These are phyloP conservation scores for Ochetophila trinervis DNA, from an alignment of 306 rosid species.

Conservation along the genomic window DNA sequence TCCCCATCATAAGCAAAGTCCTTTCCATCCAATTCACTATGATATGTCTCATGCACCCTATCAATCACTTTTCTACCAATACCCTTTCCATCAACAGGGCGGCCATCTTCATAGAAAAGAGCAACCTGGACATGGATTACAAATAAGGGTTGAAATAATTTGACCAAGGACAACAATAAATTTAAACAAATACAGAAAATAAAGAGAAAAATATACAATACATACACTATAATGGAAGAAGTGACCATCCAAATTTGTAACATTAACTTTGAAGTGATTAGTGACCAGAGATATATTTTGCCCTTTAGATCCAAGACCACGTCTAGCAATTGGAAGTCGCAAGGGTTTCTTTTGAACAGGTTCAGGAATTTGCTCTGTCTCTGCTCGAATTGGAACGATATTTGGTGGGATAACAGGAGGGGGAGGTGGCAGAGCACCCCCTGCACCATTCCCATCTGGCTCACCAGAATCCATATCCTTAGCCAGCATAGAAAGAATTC, in stretches of 20 bases:
- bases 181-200: background rate
- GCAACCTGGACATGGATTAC: constrained; percentile 50
- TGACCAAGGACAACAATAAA: background rate
- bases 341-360: constrained; percentile 50
- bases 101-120: constrained; percentile 77
- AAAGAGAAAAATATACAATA: background rate
- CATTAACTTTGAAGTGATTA: constrained; percentile 72
- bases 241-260: constrained; percentile 45
- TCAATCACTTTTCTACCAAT: constrained; percentile 71
- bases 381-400: constrained; percentile 45
- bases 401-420: constrained; percentile 73
- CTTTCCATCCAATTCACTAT: constrained; percentile 66
- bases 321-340: constrained; percentile 71
- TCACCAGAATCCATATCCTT: constrained; percentile 54
- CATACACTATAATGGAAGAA: constrained; percentile 91
- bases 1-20: constrained; percentile 92
- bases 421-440: constrained; percentile 65
- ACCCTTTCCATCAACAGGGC: constrained; percentile 84
- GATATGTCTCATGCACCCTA: constrained; percentile 72
- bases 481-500: background rate
- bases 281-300: constrained; percentile 51
- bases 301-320: constrained; percentile 62
- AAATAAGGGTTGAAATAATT: constrained; percentile 5
- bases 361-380: constrained; percentile 35
- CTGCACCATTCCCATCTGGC: constrained; percentile 39